Base-by-base conservation (phyloP, 768 basidiomycete species). In the Megacollybia marginata region DNA sequence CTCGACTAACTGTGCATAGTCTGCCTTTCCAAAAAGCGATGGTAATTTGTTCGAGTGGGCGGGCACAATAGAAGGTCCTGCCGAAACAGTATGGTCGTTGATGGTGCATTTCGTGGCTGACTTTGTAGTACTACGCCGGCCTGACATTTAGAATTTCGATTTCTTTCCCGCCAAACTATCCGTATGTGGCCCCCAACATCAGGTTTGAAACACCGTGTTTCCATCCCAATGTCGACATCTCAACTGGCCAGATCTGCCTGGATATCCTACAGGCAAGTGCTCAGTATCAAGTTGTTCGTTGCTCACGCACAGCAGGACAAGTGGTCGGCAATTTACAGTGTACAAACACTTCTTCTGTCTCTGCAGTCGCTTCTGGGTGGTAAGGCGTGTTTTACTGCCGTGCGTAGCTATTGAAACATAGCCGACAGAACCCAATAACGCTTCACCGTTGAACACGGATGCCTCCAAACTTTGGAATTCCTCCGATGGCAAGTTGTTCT, bases 281-380 rank as follows among this genome's bases (percentile, higher is more conserved):
- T 28, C 0, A 5, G 23, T n/a, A 23, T 34, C 15, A 1, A 28
- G 8, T 16, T 23, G 4, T 28, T 28, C 23, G 4, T 6, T 28
- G 23, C 23, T 28, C 23, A 28, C 23, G 4, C 23, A 28, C 32
- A 38, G n/a, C 54, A 91, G 87, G 90, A 92, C 66, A 89, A 92
- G 61, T 94, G 92, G 92, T 90, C 88, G 3, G 91, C 92, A 7
- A 86, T 93, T 1, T 92, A 94, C 65, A 90, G 88, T 52, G 92
- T 93, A 33, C 88, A 92, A 55, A 92, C 90, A 0, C 87, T 95
- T 38, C 76, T 95, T 16, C 69, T 94, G 9, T 93, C 92, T 11
- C 65, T 95, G 49, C 92, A 95, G 61, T 90, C 87, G 9, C 69
- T 95, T 34, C 75, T 95, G 44, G 92, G 92, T 57, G 91, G 91